Evolutionary conservation across 1,284 basidiomycete species (phyloP).

Genomic region (Cystobasidiaceae sp.): DNA sequence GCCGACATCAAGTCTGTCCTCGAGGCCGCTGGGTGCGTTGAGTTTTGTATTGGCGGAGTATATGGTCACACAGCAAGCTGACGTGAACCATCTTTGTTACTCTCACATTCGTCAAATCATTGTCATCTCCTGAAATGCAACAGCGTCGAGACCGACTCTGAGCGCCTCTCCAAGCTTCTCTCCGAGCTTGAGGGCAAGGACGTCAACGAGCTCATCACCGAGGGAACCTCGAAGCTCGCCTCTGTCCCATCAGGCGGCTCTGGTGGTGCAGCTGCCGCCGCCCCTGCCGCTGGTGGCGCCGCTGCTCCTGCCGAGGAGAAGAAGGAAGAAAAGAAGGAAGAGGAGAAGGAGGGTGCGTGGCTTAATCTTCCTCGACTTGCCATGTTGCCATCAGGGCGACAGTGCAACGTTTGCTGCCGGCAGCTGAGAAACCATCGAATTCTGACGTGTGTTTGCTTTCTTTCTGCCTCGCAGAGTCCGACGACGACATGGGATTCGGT

Average conservation of each 20-base stretch:
- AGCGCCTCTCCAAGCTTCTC: constrained; percentile 77
- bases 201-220: constrained; percentile 82
- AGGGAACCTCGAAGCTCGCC: constrained; percentile 86
- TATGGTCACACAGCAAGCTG: background rate
- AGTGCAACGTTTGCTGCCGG: background rate
- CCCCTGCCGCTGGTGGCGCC: constrained; percentile 59
- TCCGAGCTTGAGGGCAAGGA: constrained; percentile 91
- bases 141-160: constrained; percentile 78
- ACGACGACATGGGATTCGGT: constrained; percentile 88
- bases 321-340: constrained; percentile 56
- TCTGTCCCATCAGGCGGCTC: constrained; percentile 61
- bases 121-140: background rate
- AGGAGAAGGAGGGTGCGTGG: constrained; percentile 35
- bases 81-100: background rate
- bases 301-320: constrained; percentile 64
- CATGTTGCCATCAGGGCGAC: background rate
- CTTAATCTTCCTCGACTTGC: too few species aligned
- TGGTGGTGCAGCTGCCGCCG: constrained; percentile 52
- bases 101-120: background rate
- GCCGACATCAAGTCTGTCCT: constrained; percentile 88
- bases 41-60: background rate
- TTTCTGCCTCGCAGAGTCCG: constrained; percentile 55
- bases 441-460: background rate
- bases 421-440: background rate
- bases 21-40: constrained; percentile 59